Percentiles rank a stretch among this genome's conserved stretches.
Conservation (phyloP, 345 rosid species). For the Excoecaria agallocha region DNA sequence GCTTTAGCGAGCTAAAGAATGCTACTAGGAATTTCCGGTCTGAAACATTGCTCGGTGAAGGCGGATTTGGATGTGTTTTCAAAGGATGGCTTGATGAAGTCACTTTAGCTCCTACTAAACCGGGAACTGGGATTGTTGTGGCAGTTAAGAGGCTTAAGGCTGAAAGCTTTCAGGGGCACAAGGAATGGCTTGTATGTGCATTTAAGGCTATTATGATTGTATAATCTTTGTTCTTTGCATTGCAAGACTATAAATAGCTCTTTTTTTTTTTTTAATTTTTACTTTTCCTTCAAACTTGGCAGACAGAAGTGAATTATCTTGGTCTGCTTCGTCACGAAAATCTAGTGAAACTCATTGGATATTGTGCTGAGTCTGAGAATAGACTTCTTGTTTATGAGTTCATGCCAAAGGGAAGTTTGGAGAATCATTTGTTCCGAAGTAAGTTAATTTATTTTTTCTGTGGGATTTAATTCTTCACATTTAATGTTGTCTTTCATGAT, state of each 20-base stretch:
- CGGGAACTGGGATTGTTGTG: slow-evolving; percentile 52
- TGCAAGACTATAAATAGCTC: slow-evolving; percentile 2
- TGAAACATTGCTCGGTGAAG: slow-evolving; percentile 59
- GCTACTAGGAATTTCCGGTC: slow-evolving; percentile 58
- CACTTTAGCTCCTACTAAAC: slow-evolving; percentile 56
- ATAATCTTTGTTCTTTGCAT: slow-evolving; percentile 3
- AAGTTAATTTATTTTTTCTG: slow-evolving; percentile 22
- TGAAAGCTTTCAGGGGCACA: slow-evolving; percentile 72
- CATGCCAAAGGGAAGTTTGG: slow-evolving; percentile 88
- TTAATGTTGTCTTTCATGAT: slow-evolving; percentile 2
- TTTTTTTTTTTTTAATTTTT: neutral
- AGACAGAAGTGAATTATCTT: slow-evolving; percentile 82
- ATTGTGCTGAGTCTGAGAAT: slow-evolving; percentile 61
- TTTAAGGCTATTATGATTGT: neutral
- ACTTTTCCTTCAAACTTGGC: slow-evolving; percentile 8
- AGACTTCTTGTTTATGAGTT: slow-evolving; percentile 79
- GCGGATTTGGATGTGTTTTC: slow-evolving; percentile 68
- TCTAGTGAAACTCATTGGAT: slow-evolving; percentile 84
- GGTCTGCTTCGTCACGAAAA: slow-evolving; percentile 74
- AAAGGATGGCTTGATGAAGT: slow-evolving; percentile 64
- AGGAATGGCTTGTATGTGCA: slow-evolving; percentile 71
- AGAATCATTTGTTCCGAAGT: slow-evolving; percentile 89
- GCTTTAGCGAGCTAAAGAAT: slow-evolving; percentile 48
- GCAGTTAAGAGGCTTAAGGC: slow-evolving; percentile 62
- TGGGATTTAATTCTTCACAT: neutral